Percentiles rank a stretch among this genome's conserved stretches.
Evolutionary conservation across 1,139 yeast genomes (phyloP).

Genomic region (Nakaseomyces nivariensis): DNA sequence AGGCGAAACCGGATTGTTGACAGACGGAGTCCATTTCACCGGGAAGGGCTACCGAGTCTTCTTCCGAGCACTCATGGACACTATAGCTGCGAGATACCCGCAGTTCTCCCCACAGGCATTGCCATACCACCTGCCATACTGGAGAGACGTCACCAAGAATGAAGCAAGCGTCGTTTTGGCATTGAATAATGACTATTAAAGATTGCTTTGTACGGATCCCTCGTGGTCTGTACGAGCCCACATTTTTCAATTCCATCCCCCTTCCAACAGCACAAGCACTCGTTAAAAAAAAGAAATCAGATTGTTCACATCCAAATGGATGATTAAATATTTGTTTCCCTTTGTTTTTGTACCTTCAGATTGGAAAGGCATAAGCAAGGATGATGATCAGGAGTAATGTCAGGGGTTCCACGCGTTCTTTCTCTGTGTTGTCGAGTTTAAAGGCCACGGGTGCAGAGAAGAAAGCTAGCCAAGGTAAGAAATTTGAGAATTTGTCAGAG

Average conservation of each 20-base stretch:
- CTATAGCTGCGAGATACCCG: slow-evolving; percentile 39
- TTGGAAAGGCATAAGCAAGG: too few relatives aligned
- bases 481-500: slow-evolving; percentile 33
- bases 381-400: background rate
- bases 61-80: slow-evolving; percentile 35
- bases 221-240: background rate
- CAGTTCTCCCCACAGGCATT: slow-evolving; percentile 36
- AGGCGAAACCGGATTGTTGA: slow-evolving; percentile 24
- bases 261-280: too few relatives aligned
- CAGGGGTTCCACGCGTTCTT: slow-evolving; percentile 5
- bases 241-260: too few relatives aligned
- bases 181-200: background rate
- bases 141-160: slow-evolving; percentile 29
- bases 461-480: slow-evolving; percentile 7
- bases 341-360: too few relatives aligned
- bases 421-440: slow-evolving; percentile 11
- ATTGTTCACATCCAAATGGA: too few relatives aligned
- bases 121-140: slow-evolving; percentile 31
- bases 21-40: slow-evolving; percentile 64
- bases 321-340: too few relatives aligned
- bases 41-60: slow-evolving; percentile 49
- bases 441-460: slow-evolving; percentile 5
- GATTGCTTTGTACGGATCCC: background rate
- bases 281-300: too few relatives aligned
- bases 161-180: background rate